These are phyloP conservation scores for Thielaviopsis musarum DNA, from an alignment of 2,329 filamentous ascomycete genomes.

Conservation along the genomic window DNA sequence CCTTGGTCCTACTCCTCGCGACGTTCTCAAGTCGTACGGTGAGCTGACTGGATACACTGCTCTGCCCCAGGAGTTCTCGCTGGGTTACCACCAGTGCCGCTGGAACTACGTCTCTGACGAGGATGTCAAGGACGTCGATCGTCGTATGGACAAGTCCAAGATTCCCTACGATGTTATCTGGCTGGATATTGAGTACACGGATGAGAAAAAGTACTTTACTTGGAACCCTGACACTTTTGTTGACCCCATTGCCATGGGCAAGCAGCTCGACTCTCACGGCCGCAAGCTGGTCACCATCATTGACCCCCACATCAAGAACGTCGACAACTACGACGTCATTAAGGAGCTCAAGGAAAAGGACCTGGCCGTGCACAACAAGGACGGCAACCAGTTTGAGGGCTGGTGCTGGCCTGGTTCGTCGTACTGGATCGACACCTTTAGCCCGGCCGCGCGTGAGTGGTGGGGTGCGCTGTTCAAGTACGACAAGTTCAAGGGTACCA, in stretches of 20 bases:
- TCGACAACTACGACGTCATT: conserved; percentile 56
- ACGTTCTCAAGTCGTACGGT: conserved; percentile 66
- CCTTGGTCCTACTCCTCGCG: conserved; percentile 70
- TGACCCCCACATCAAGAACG: conserved; percentile 95
- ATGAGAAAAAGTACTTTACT: conserved; percentile 95
- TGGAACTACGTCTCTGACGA: conserved; percentile 99
- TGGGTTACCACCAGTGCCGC: conserved; percentile 92
- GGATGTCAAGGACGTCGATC: conserved; percentile 90
- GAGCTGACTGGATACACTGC: conserved; percentile 85
- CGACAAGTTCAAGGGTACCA: conserved; percentile 69
- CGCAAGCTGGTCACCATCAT: conserved; percentile 90
- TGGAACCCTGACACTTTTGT: conserved; percentile 84
- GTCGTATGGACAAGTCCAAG: conserved; percentile 85
- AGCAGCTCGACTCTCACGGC: conserved; percentile 70
- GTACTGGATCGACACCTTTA: conserved; percentile 93
- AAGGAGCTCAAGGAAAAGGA: conserved; percentile 72
- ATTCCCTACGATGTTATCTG: conserved; percentile 98
- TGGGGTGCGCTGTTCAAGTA: conserved; percentile 84
- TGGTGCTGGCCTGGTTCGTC: conserved; percentile 99
- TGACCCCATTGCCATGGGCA: conserved; percentile 71
- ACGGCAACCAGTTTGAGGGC: conserved; percentile 75
- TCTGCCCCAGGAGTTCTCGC: conserved; percentile 78
- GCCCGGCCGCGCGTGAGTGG: conserved; percentile 79
- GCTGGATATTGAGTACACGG: conserved; percentile 95
- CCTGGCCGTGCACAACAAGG: conserved; percentile 77